phyloP scores from a whole-genome alignment of 192 early-diverging fungal genomes.

The Ambispora gerdemannii region DNA sequence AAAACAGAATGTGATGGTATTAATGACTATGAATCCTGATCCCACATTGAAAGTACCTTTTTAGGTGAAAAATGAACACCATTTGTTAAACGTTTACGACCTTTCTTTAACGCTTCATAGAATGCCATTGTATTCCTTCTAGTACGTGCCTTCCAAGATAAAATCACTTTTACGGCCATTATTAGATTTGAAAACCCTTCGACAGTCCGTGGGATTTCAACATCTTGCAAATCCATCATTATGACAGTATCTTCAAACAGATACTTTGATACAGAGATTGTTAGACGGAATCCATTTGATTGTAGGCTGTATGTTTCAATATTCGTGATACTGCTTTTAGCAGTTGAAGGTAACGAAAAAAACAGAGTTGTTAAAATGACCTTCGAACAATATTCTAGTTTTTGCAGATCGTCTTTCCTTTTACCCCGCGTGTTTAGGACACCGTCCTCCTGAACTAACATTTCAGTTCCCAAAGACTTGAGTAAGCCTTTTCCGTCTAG shows the following conservation, averaged over 20 bases:
- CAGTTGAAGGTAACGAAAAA: neutral
- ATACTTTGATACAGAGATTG: neutral
- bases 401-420: too few species aligned
- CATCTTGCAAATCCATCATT: too few species aligned
- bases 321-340: neutral
- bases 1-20: slow-evolving; percentile 15
- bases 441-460: too few species aligned
- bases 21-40: neutral
- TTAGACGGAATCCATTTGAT: neutral
- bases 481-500: too few species aligned
- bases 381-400: neutral
- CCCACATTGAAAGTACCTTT: neutral
- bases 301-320: slow-evolving; percentile 2
- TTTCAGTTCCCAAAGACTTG: too few species aligned
- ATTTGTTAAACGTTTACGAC: neutral
- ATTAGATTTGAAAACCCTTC: slow-evolving; percentile 1
- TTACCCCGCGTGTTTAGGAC: too few species aligned
- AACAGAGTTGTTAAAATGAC: neutral
- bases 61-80: too few species aligned
- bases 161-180: neutral
- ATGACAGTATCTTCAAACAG: neutral
- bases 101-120: slow-evolving; percentile 2
- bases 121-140: neutral
- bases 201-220: too few species aligned
- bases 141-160: slow-evolving; percentile 7